Conservation (phyloP, 2,329 filamentous ascomycete genomes). For the Bipolaris zeicola region DNA sequence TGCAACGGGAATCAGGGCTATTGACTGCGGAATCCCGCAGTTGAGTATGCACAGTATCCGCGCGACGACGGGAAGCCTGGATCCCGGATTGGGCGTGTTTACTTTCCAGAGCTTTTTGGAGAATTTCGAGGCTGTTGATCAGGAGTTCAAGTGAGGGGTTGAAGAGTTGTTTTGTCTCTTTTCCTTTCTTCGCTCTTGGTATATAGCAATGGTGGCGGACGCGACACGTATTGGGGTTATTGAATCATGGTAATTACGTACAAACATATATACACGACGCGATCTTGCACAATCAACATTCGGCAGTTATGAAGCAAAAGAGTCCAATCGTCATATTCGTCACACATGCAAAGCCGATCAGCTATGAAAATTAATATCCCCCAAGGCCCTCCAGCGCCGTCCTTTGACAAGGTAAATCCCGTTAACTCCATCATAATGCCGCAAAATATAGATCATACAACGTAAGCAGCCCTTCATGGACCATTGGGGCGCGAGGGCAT, state of each 20-base stretch:
- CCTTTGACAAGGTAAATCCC: slow-evolving; percentile 3
- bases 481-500: slow-evolving; percentile 14
- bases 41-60: slow-evolving; percentile 93
- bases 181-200: not conserved
- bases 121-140: slow-evolving; percentile 81
- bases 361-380: slow-evolving; percentile 6
- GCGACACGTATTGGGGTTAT: not conserved
- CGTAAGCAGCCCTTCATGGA: not conserved
- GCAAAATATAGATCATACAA: slow-evolving; percentile 15
- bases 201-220: not conserved
- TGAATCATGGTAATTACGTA: not conserved
- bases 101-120: slow-evolving; percentile 91
- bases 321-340: not conserved
- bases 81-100: slow-evolving; percentile 86
- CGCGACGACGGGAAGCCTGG: slow-evolving; percentile 82
- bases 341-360: slow-evolving; percentile 1
- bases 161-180: not conserved
- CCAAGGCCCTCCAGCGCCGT: not conserved
- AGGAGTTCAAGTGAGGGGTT: slow-evolving; percentile 65
- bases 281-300: not conserved
- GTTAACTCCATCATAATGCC: slow-evolving; percentile 20
- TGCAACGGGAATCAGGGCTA: slow-evolving; percentile 77
- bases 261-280: not conserved
- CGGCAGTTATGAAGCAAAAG: not conserved
- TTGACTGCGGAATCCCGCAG: slow-evolving; percentile 89